A percentile compares a stretch with the other conserved stretches of the same genome.
phyloP scores from a whole-genome alignment of 75 land plant species.

The Adiantum capillusveneris region DNA sequence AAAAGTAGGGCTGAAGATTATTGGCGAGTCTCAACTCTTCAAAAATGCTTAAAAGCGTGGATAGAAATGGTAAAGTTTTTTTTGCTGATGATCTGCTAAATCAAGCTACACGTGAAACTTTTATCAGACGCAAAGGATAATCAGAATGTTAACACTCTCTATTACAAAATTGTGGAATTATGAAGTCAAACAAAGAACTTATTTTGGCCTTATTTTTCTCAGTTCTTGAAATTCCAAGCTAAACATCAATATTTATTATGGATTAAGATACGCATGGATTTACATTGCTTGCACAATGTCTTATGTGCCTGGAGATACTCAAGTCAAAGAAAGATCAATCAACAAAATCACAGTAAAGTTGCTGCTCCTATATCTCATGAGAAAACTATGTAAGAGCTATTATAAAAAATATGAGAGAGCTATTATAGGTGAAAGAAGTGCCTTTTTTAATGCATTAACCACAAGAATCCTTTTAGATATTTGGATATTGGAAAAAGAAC shows the following conservation, averaged over 20 bases:
- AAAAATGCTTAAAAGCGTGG: slow-evolving; percentile 1
- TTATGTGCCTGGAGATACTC: slow-evolving; percentile 4
- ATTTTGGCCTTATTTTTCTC: too few relatives aligned
- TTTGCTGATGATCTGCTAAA: too few relatives aligned
- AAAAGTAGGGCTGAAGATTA: background rate
- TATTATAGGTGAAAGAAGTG: too few relatives aligned
- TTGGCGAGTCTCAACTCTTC: background rate
- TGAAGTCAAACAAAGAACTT: too few relatives aligned
- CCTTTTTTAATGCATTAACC: too few relatives aligned
- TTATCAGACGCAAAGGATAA: too few relatives aligned
- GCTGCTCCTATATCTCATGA: background rate
- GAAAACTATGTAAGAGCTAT: background rate
- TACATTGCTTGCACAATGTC: slow-evolving; percentile 1
- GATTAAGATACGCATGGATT: slow-evolving; percentile 7
- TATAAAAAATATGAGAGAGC: background rate
- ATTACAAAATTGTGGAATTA: too few relatives aligned
- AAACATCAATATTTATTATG: slow-evolving; percentile 1
- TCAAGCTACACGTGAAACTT: too few relatives aligned
- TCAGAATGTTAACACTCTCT: too few relatives aligned
- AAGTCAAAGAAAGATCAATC: slow-evolving; percentile 1
- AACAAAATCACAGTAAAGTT: slow-evolving; percentile 1
- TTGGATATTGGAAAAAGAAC: too few relatives aligned
- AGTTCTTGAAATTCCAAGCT: background rate
- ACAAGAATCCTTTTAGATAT: too few relatives aligned
- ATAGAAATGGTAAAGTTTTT: background rate